phyloP scores from a whole-genome alignment of 352 stramenopile genomes.

The Phytophthora palmivora region DNA sequence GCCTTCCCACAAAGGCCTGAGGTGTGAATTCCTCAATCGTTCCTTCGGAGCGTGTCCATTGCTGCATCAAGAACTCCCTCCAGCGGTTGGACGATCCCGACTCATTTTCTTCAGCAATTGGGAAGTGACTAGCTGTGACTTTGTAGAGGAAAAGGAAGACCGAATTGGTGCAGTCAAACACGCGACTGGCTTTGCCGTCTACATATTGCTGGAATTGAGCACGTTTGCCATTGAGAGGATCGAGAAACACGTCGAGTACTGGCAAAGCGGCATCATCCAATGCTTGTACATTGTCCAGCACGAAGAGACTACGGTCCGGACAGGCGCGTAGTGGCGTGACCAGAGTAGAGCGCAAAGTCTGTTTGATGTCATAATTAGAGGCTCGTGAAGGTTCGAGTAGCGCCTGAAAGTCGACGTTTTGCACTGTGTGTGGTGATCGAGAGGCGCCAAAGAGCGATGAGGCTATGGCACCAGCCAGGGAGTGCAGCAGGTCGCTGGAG shows the following conservation, averaged over 20 bases:
- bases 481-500: conserved; percentile 38
- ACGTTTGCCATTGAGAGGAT: conserved; percentile 72
- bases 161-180: conserved; percentile 60
- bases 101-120: background rate
- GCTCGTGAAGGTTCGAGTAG: conserved; percentile 32
- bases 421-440: conserved; percentile 28
- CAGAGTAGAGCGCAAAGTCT: conserved; percentile 49
- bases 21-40: conserved; percentile 67
- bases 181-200: conserved; percentile 25
- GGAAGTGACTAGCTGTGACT: conserved; percentile 21
- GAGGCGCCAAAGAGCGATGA: conserved; percentile 42
- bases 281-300: conserved; percentile 59
- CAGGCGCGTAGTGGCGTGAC: conserved; percentile 43
- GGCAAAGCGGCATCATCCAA: conserved; percentile 56
- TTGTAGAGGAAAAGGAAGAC: conserved; percentile 75
- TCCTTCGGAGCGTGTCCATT: conserved; percentile 47
- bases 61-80: conserved; percentile 66
- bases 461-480: conserved; percentile 41
- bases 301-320: conserved; percentile 56
- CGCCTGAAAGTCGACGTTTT: conserved; percentile 38
- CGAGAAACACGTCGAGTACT: conserved; percentile 72
- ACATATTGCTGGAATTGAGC: conserved; percentile 61
- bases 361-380: conserved; percentile 60
- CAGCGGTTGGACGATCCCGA: conserved; percentile 31
- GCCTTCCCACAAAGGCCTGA: conserved; percentile 65